Evolutionary conservation across 2,329 filamentous ascomycete genomes (phyloP), one percentile per base, ranked within the genome.

Genomic region (Sporothrix sp.): DNA sequence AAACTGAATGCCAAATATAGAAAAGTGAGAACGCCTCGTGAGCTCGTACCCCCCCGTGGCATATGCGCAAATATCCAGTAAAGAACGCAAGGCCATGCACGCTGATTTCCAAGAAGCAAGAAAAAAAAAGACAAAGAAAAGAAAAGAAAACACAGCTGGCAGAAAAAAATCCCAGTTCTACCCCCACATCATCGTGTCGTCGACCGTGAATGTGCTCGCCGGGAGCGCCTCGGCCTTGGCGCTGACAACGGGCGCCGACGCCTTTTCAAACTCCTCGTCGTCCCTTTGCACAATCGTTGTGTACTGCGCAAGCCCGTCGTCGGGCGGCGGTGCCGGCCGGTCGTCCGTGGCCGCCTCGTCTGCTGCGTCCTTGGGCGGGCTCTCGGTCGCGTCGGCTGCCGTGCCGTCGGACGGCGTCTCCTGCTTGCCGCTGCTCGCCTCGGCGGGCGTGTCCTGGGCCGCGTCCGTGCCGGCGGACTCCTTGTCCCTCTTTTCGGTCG

Each of bases 201-300:
- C 47, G 3, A 53, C 42, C 8, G 10, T 10, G 16, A 40, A 3
- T 1, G 13, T 14, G 4, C 11, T 40, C 13, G 39, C 20, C 23
- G 21, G 35, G 13, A 38, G 25, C 20, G 27, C 20, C 7, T 30
- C 20, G 10, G 38, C 11, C 35, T 36, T 20, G 6, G 20, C 23
- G 18, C 11, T 23, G 37, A 25, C 33, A 14, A 52, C 52, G 1
- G 56, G 55, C 1, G 48, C 52, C 16, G 51, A 52, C 1, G 69
- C 70, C 44, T 54, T 61, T 56, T 63, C 58, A 32, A 61, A 63
- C 51, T 63, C 61, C 33, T 61, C 58, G 11, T 59, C 61, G 36
- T 58, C 61, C 53, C 62, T 62, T 51, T 59, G 60, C 3, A 61
- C 55, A 37, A 61, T 60, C 9, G 56, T 61, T 4, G 43, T 43